Evolutionary conservation across 2,329 filamentous ascomycete species (phyloP).

Genomic region (Stagonosporopsis chrysanthemi): DNA sequence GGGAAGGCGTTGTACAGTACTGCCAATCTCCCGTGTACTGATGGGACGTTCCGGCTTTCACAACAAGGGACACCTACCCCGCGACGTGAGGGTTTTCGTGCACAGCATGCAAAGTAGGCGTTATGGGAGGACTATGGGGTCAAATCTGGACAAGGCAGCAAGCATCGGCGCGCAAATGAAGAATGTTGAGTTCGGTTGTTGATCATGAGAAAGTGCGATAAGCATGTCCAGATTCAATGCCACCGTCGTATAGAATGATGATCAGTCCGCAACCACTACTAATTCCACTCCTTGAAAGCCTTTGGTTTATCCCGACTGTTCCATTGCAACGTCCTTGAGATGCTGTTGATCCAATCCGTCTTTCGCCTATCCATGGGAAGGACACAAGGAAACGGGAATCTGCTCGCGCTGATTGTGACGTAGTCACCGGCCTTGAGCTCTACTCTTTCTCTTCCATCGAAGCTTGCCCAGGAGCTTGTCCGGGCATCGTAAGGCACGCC

Average conservation of each 20-base stretch:
- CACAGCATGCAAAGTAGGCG: too few relatives aligned
- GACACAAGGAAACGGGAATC: conserved; percentile 82
- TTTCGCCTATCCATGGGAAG: conserved; percentile 72
- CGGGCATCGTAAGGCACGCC: conserved; percentile 95
- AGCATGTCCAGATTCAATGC: too few relatives aligned
- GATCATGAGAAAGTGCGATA: too few relatives aligned
- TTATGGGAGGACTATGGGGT: too few relatives aligned
- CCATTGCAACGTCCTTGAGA: conserved; percentile 80
- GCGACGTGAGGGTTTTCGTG: too few relatives aligned
- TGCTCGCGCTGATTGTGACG: conserved; percentile 80
- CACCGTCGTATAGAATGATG: background rate
- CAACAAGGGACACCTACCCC: too few relatives aligned
- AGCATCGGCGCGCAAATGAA: too few relatives aligned
- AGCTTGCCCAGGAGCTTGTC: conserved; percentile 94
- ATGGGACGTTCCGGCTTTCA: too few relatives aligned
- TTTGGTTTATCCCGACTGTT: conserved; percentile 83
- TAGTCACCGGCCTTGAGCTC: conserved; percentile 82
- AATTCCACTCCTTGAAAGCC: conserved; percentile 45
- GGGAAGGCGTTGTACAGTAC: too few relatives aligned
- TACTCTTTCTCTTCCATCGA: conserved; percentile 85
- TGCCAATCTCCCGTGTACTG: too few relatives aligned
- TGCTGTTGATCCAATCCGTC: conserved; percentile 85
- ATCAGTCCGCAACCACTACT: conserved; percentile 11
- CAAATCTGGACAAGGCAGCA: too few relatives aligned
- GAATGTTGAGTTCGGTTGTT: too few relatives aligned